phyloP scores from a whole-genome alignment of 2,329 filamentous ascomycete species.

The Xylariaceae sp. region DNA sequence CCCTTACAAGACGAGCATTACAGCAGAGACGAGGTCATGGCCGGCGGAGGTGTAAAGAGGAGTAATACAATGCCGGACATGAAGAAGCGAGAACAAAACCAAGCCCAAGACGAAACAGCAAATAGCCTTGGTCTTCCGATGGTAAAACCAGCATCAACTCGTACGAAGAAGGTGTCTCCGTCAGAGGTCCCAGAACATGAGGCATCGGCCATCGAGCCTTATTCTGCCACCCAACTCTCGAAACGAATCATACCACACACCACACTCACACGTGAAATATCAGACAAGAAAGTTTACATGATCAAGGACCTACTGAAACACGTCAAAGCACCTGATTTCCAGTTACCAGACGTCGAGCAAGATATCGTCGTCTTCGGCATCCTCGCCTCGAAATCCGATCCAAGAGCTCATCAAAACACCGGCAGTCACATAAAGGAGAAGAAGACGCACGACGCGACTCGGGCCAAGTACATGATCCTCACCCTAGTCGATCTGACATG shows the following conservation, averaged over 20 bases:
- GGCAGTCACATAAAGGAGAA: slow-evolving; percentile 45
- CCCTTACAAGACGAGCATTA: slow-evolving; percentile 51
- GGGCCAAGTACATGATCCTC: slow-evolving; percentile 89
- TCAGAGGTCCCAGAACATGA: slow-evolving; percentile 44
- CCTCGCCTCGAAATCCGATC: slow-evolving; percentile 83
- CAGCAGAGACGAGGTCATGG: slow-evolving; percentile 61
- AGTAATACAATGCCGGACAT: slow-evolving; percentile 43
- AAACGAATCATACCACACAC: slow-evolving; percentile 80
- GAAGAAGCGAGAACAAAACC: slow-evolving; percentile 19
- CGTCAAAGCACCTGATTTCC: slow-evolving; percentile 80
- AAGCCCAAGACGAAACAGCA: slow-evolving; percentile 14
- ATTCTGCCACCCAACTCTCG: slow-evolving; percentile 80
- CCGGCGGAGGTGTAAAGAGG: slow-evolving; percentile 38
- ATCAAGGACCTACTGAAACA: slow-evolving; percentile 78
- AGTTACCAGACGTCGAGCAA: slow-evolving; percentile 76
- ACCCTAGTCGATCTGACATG: slow-evolving; percentile 84
- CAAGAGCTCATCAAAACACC: slow-evolving; percentile 56
- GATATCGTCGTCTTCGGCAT: slow-evolving; percentile 90
- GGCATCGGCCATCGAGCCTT: slow-evolving; percentile 73
- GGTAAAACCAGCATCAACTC: slow-evolving; percentile 21
- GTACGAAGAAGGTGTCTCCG: slow-evolving; percentile 28
- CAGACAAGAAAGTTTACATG: slow-evolving; percentile 71
- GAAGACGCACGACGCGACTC: slow-evolving; percentile 52
- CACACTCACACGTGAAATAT: slow-evolving; percentile 73
- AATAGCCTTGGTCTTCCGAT: slow-evolving; percentile 11